phyloP scores from a whole-genome alignment of 2,329 filamentous ascomycete species.

The Talaromyces sp. region DNA sequence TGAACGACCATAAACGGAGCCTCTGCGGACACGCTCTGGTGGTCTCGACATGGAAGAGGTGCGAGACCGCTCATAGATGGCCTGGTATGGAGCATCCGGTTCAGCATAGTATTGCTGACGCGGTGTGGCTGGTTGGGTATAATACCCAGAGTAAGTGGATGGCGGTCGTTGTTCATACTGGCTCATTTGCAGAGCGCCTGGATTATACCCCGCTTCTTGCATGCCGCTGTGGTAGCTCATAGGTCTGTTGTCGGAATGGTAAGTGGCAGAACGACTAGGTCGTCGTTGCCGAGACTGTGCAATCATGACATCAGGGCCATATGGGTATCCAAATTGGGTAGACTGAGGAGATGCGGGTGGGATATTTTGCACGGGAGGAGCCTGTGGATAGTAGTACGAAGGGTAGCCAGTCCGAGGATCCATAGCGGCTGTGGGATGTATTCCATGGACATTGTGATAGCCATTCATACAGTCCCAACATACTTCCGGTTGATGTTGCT shows the following conservation, averaged over 20 bases:
- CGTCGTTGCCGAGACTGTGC: slow-evolving; percentile 29
- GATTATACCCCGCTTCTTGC: slow-evolving; percentile 33
- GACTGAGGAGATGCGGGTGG: slow-evolving; percentile 27
- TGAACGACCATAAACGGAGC: slow-evolving; percentile 34
- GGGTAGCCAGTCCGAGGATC: slow-evolving; percentile 32
- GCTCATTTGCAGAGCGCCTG: slow-evolving; percentile 25
- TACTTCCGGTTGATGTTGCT: slow-evolving; percentile 27
- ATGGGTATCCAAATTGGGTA: slow-evolving; percentile 28
- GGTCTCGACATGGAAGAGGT: slow-evolving; percentile 36
- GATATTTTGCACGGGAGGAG: slow-evolving; percentile 29
- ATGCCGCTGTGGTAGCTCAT: slow-evolving; percentile 38
- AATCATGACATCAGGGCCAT: slow-evolving; percentile 32
- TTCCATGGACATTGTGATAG: slow-evolving; percentile 24
- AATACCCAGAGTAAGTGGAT: slow-evolving; percentile 38
- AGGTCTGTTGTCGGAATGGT: slow-evolving; percentile 32
- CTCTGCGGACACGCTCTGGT: slow-evolving; percentile 33
- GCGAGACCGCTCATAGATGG: slow-evolving; percentile 29
- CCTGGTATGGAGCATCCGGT: slow-evolving; percentile 24
- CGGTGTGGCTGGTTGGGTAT: slow-evolving; percentile 29
- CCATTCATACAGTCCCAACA: slow-evolving; percentile 36
- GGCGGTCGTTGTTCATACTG: slow-evolving; percentile 38
- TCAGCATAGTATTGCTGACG: slow-evolving; percentile 27
- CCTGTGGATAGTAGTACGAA: slow-evolving; percentile 27
- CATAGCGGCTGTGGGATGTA: slow-evolving; percentile 30
- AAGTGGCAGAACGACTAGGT: slow-evolving; percentile 32